Conservation (phyloP, 2,329 filamentous ascomycete genomes). For the Pleoardoris graminearum region DNA sequence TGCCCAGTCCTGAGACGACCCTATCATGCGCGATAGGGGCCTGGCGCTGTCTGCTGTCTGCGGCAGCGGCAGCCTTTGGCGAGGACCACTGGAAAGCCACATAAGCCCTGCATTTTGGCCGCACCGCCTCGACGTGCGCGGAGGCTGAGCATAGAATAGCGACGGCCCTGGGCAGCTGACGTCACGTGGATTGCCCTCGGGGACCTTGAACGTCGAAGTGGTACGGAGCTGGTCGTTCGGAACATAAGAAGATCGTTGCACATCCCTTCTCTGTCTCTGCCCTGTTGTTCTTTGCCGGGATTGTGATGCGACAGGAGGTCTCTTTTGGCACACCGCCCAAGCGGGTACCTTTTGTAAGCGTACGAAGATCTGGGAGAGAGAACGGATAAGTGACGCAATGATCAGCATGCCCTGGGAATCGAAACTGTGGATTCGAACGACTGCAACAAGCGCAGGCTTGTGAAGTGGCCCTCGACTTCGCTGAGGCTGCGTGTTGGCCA, state of each 20-base stretch:
- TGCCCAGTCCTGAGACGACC: conserved; percentile 17
- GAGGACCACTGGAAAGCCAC: conserved; percentile 27
- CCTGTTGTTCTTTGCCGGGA: conserved; percentile 12
- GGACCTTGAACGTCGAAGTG: neutral
- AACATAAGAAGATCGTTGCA: neutral
- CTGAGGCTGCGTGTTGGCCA: neutral
- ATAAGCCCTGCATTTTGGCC: conserved; percentile 21
- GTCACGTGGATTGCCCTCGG: neutral
- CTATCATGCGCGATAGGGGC: conserved; percentile 27
- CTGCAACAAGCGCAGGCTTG: conserved; percentile 4
- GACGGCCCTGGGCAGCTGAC: neutral
- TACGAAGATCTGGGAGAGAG: conserved; percentile 4
- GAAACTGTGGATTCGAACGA: conserved; percentile 17
- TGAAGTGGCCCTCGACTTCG: neutral
- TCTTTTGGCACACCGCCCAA: conserved; percentile 4
- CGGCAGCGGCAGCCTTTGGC: conserved; percentile 18
- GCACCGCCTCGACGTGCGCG: neutral
- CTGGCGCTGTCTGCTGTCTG: conserved; percentile 29
- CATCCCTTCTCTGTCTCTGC: conserved; percentile 9
- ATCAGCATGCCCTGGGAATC: conserved; percentile 31
- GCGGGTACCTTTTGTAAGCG: neutral
- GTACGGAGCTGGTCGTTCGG: neutral
- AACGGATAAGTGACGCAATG: conserved; percentile 27
- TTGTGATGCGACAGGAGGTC: conserved; percentile 25
- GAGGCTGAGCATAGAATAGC: conserved; percentile 7